Percentiles rank a stretch among this genome's conserved stretches.
Conservation (phyloP, 148 eudicot genomes). For the Rhododendron mucronatum region DNA sequence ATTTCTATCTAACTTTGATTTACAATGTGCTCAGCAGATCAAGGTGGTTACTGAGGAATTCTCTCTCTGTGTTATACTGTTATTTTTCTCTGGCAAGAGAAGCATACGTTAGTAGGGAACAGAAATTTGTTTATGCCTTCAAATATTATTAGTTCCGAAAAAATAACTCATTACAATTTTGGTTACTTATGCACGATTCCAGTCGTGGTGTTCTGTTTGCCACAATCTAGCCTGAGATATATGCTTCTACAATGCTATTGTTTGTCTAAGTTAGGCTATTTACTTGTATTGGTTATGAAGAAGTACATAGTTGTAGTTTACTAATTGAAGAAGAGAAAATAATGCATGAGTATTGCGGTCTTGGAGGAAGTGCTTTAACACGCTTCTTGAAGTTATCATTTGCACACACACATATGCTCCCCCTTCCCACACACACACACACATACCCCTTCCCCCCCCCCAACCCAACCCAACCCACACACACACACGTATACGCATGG, state of each 20-base stretch:
- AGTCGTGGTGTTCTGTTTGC: not conserved
- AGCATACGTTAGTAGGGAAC: not conserved
- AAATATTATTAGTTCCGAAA: not conserved
- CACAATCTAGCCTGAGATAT: not conserved
- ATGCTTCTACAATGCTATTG: not conserved
- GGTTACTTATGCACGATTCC: not conserved
- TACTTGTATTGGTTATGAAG: not conserved
- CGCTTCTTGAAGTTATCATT: not conserved
- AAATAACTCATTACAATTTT: not conserved
- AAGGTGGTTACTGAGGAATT: not conserved
- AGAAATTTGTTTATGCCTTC: not conserved
- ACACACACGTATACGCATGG: not conserved
- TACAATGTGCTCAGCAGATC: not conserved
- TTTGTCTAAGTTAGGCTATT: not conserved
- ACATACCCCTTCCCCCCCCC: not conserved
- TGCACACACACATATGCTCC: not conserved
- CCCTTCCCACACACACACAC: not conserved
- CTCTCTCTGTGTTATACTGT: not conserved
- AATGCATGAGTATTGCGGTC: not conserved
- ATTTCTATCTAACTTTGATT: not conserved
- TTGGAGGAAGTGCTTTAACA: slow-evolving; percentile 3
- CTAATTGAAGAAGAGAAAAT: not conserved
- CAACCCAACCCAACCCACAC: not conserved
- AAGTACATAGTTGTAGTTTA: not conserved
- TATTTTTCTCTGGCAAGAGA: slow-evolving; percentile 1